Percentiles rank a stretch among this genome's conserved stretches.
phyloP scores from a whole-genome alignment of 257 asterid species.

The Coffea eugenioides region DNA sequence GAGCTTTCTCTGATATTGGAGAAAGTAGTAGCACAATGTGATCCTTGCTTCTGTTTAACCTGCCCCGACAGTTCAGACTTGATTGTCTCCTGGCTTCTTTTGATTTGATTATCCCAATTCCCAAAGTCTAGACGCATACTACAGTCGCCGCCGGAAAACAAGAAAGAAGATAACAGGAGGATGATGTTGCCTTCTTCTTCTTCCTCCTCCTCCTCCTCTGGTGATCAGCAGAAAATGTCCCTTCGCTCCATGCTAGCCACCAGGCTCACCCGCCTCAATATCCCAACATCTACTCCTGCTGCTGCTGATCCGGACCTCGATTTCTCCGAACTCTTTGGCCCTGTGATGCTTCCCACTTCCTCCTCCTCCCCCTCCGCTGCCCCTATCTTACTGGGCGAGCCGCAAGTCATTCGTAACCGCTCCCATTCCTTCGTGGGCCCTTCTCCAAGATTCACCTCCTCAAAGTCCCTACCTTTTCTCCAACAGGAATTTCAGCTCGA shows the following conservation, averaged over 20 bases:
- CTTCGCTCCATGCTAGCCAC: conserved; percentile 58
- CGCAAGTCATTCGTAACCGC: conserved; percentile 65
- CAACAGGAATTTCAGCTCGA: conserved; percentile 33
- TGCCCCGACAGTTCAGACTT: too few relatives aligned
- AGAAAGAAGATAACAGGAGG: background rate
- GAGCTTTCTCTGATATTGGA: background rate
- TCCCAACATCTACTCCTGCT: conserved; percentile 53
- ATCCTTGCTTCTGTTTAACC: too few relatives aligned
- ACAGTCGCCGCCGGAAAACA: background rate
- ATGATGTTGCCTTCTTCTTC: conserved; percentile 28
- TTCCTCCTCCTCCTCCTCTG: too few relatives aligned
- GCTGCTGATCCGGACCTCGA: conserved; percentile 61
- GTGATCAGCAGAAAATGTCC: conserved; percentile 46
- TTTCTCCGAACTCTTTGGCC: conserved; percentile 75
- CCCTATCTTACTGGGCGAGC: conserved; percentile 56
- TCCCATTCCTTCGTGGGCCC: conserved; percentile 94
- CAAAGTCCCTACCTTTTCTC: conserved; percentile 50
- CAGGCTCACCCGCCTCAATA: conserved; percentile 62
- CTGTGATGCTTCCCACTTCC: conserved; percentile 39
- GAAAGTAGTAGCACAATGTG: background rate
- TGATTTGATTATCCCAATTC: background rate
- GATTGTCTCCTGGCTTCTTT: too few relatives aligned
- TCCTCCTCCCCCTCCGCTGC: conserved; percentile 51
- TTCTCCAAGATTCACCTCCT: conserved; percentile 76
- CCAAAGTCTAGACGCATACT: background rate